Evolutionary conservation across 495 filamentous ascomycete species (phyloP), one percentile per base, ranked within the genome.

Genomic region (Aspergillus campestris): DNA sequence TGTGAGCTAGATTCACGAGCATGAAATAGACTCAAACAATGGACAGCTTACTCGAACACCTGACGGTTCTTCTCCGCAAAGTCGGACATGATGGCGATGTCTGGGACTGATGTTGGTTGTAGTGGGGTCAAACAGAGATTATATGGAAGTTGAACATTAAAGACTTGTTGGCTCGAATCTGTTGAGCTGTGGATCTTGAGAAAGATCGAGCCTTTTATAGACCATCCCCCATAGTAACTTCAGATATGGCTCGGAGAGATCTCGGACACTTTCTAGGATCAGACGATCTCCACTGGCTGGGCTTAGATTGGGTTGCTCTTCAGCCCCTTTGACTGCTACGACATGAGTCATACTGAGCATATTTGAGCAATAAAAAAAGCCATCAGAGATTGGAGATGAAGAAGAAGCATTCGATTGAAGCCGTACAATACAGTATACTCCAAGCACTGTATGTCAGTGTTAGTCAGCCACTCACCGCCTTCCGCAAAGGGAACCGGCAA

Each of bases 21-120:
- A 7, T 28, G n/a, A n/a, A n/a, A n/a, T n/a, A n/a, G n/a, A n/a
- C n/a, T n/a, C n/a, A n/a, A n/a, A n/a, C n/a, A n/a, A n/a, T n/a
- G n/a, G n/a, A n/a, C n/a, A n/a, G n/a, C n/a, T 59, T 66, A 79
- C 77, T 81, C 68, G 47, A 78, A 80, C 47, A 65, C 66, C 40
- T 70, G 61, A 13, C 73, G 65, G 47, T 80, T 81, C 28, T 64
- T 61, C 51, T 81, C 74, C 8, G 70, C 64, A 44, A 73, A 64
- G 8, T 67, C 58, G 14, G 61, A 53, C 65, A 68, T 68, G 39
- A 30, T 60, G 50, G 33, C 30, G 33, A 50, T 8, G 29, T 49
- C 24, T 15, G 31, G 30, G 10, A 40, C 11, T 15, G 8, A 9
- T 29, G n/a, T 31, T 34, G 34, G 12, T 10, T 6, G 10, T 14